Evolutionary conservation across 2,329 filamentous ascomycete genomes (phyloP).

Genomic region (Fusarium incarnatum): DNA sequence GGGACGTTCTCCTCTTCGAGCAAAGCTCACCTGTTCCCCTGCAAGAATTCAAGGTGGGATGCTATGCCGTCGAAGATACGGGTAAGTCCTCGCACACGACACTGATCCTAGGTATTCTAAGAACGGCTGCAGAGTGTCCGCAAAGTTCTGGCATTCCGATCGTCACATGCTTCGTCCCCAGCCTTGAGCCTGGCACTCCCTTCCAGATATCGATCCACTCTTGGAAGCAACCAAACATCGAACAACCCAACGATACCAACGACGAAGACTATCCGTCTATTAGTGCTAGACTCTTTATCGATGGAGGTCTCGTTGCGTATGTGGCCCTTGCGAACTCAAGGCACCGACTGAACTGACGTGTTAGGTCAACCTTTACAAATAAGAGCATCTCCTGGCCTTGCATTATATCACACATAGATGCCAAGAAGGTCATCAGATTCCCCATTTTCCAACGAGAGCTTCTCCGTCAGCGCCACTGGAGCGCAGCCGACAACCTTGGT

Average conservation of each 20-base stretch:
- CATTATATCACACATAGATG: constrained; percentile 64
- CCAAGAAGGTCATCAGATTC: constrained; percentile 72
- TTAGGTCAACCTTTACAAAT: constrained; percentile 66
- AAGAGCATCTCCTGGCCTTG: constrained; percentile 64
- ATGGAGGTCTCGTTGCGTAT: constrained; percentile 73
- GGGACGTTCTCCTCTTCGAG: constrained; percentile 87
- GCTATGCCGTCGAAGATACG: constrained; percentile 71
- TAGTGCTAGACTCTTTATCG: constrained; percentile 75
- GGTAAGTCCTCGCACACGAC: constrained; percentile 49
- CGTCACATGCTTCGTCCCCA: constrained; percentile 78
- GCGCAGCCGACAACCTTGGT: constrained; percentile 75
- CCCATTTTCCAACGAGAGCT: constrained; percentile 77
- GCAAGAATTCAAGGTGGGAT: constrained; percentile 85
- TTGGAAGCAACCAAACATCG: constrained; percentile 75
- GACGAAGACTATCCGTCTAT: constrained; percentile 68
- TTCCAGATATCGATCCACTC: constrained; percentile 82
- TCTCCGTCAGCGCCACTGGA: constrained; percentile 77
- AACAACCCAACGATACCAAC: constrained; percentile 61
- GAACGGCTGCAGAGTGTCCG: constrained; percentile 58
- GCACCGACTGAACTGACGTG: constrained; percentile 4
- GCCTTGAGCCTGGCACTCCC: constrained; percentile 65
- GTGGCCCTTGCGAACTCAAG: not conserved
- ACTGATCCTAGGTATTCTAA: constrained; percentile 5
- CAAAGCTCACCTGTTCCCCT: constrained; percentile 73
- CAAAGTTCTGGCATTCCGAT: constrained; percentile 68